phyloP scores from a whole-genome alignment of 495 filamentous ascomycete genomes.

The Xylaria grammica region DNA sequence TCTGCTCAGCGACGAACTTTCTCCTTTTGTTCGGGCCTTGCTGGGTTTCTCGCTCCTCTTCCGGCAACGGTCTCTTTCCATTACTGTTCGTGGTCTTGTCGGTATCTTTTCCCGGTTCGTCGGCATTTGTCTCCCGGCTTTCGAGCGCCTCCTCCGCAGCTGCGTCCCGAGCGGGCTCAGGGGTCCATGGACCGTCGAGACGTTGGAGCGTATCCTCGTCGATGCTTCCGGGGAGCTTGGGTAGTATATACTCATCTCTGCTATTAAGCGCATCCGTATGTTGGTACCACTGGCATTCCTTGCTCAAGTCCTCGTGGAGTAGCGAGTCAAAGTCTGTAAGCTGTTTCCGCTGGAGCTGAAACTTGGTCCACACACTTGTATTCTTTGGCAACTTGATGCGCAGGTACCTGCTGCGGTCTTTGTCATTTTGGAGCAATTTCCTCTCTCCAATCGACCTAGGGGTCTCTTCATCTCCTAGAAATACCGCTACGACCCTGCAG shows the following conservation, averaged over 20 bases:
- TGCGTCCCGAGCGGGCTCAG: neutral
- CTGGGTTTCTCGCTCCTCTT: neutral
- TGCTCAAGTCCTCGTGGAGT: conserved; percentile 11
- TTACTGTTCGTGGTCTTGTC: neutral
- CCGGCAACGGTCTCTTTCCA: neutral
- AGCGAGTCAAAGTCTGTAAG: neutral
- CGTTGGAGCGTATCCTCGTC: neutral
- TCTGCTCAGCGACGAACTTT: neutral
- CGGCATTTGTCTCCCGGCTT: neutral
- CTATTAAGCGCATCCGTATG: conserved; percentile 13
- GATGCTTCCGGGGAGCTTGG: neutral
- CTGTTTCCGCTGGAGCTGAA: neutral
- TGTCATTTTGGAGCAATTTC: neutral
- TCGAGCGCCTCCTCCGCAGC: neutral
- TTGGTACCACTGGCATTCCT: conserved; percentile 1
- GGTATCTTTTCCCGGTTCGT: neutral
- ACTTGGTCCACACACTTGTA: neutral
- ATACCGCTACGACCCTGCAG: neutral
- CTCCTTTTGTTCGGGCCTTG: neutral
- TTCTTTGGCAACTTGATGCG: conserved; percentile 8
- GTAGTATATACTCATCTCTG: neutral
- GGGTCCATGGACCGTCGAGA: neutral
- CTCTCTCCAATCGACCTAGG: neutral
- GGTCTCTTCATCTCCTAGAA: conserved; percentile 2
- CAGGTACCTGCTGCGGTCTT: neutral